Evolutionary conservation across 371 early-diverging fungal genomes (phyloP).

Genomic region (Mucor indicus): DNA sequence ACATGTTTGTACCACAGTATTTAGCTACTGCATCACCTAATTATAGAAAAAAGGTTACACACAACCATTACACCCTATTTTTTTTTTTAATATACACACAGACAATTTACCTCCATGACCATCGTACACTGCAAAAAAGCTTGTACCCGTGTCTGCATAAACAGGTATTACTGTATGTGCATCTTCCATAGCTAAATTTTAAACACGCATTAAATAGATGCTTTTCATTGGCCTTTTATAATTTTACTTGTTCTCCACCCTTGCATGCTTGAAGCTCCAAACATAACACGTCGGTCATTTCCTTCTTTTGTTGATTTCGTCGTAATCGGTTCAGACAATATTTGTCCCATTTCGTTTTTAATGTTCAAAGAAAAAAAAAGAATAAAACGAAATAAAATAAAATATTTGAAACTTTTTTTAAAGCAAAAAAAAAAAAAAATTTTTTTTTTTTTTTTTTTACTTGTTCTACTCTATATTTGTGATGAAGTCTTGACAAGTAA

Average conservation of each 20-base stretch:
- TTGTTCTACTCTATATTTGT: too few relatives aligned
- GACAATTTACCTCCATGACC: constrained; percentile 90
- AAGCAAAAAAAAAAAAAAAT: neutral
- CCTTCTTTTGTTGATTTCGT: constrained; percentile 78
- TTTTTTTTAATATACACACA: too few relatives aligned
- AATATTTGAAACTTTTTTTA: neutral
- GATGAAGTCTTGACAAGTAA: too few relatives aligned
- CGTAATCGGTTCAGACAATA: constrained; percentile 87
- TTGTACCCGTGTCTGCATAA: constrained; percentile 43
- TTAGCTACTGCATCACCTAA: constrained; percentile 71
- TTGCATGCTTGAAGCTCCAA: constrained; percentile 91
- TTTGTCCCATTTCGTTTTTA: constrained; percentile 79
- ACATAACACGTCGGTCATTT: constrained; percentile 73
- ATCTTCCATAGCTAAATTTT: constrained; percentile 86
- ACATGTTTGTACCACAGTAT: constrained; percentile 74
- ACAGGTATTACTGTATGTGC: constrained; percentile 82
- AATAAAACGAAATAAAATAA: neutral
- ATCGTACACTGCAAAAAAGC: constrained; percentile 94
- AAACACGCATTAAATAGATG: neutral
- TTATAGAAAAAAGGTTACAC: neutral
- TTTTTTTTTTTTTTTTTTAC: too few relatives aligned
- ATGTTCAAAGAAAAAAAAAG: neutral
- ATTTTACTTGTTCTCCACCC: constrained; percentile 93
- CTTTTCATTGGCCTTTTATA: neutral
- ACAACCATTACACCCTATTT: neutral